phyloP scores from a whole-genome alignment of 257 asterid species.

The Penstemon barbatus region DNA sequence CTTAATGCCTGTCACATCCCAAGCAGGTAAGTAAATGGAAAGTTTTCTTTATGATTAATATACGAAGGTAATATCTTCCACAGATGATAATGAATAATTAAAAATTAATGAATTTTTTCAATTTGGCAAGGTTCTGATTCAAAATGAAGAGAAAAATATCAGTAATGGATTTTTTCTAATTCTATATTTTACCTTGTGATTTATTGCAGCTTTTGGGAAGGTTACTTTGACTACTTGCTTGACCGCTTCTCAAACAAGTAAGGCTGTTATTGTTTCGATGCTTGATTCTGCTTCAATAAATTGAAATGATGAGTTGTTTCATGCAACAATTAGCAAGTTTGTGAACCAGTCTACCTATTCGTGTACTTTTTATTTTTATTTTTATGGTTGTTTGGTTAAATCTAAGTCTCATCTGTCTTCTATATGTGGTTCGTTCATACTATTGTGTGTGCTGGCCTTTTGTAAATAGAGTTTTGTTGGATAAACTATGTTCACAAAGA shows the following conservation, averaged over 20 bases:
- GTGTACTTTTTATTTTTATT: conserved; percentile 8
- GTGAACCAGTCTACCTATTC: not conserved
- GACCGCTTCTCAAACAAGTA: conserved; percentile 90
- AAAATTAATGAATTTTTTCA: not conserved
- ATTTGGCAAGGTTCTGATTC: conserved; percentile 15
- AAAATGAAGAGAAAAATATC: not conserved
- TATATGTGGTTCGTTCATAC: not conserved
- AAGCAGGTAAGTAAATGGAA: not conserved
- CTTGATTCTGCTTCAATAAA: conserved; percentile 19
- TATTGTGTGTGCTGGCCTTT: not conserved
- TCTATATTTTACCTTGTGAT: conserved; percentile 11
- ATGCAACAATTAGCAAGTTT: conserved; percentile 5
- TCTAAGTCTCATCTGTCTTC: not conserved
- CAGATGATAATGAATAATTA: not conserved
- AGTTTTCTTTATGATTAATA: not conserved
- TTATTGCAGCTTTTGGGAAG: conserved; percentile 91
- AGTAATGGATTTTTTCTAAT: conserved; percentile 3
- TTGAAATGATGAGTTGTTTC: conserved; percentile 11
- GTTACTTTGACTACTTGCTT: conserved; percentile 77
- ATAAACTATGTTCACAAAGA: not conserved
- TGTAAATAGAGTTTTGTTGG: not conserved
- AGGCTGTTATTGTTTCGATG: conserved; percentile 27
- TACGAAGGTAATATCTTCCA: conserved; percentile 5
- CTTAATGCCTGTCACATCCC: conserved; percentile 11
- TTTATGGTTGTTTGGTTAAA: not conserved